Evolutionary conservation across 768 basidiomycete species (phyloP).

Genomic region (Trametes cingulata): DNA sequence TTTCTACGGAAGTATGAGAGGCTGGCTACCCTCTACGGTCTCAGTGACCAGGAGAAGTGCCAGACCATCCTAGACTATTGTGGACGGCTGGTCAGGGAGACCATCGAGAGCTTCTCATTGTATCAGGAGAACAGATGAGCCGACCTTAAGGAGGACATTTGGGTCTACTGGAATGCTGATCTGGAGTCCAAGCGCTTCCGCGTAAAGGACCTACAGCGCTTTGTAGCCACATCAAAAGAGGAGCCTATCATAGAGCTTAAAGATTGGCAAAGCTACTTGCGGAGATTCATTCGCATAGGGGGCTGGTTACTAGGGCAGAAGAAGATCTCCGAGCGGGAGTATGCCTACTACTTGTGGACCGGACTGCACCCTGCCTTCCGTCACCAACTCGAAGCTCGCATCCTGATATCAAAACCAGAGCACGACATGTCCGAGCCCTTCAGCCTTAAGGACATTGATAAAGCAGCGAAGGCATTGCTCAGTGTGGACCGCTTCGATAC

Average conservation of each 20-base stretch:
- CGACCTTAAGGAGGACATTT: conserved; percentile 5
- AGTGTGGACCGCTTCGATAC: conserved; percentile 13
- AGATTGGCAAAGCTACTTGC: conserved; percentile 11
- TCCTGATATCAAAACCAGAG: conserved; percentile 6
- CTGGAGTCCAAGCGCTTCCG: no score
- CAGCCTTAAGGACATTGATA: background rate
- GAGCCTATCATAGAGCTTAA: background rate
- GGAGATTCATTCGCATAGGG: conserved; percentile 15
- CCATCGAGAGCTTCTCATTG: conserved; percentile 11
- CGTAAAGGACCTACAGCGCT: background rate
- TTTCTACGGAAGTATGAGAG: conserved; percentile 23
- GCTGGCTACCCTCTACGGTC: conserved; percentile 11
- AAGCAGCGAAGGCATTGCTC: conserved; percentile 9
- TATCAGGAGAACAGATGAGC: conserved; percentile 6
- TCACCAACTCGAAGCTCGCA: conserved; percentile 2
- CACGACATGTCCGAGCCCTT: conserved; percentile 16
- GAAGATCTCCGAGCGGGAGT: conserved; percentile 2
- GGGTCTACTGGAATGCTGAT: conserved; percentile 15
- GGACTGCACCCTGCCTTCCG: conserved; percentile 4
- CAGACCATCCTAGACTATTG: no score
- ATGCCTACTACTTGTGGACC: conserved; percentile 13
- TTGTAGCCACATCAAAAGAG: background rate
- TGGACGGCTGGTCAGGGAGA: conserved; percentile 15
- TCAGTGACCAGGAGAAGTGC: conserved; percentile 8
- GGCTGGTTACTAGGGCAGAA: conserved; percentile 13